A percentile compares a stretch with the other conserved stretches of the same genome.
These are phyloP conservation scores for Xylaria bambusicola DNA, from an alignment of 495 filamentous ascomycete species.

Conservation along the genomic window DNA sequence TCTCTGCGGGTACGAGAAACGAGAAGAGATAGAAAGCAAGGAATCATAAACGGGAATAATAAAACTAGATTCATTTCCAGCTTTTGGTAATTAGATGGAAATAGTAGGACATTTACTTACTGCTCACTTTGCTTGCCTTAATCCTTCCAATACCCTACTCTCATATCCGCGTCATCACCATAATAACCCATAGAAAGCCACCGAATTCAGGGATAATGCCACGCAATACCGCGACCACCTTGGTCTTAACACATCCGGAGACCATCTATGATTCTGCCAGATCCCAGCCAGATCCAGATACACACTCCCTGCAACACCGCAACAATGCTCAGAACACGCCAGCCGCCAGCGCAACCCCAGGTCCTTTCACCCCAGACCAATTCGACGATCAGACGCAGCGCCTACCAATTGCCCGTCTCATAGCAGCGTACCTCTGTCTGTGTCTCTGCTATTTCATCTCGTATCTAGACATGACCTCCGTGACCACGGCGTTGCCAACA, in stretches of 20 bases:
- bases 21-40: too few relatives aligned
- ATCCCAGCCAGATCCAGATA: not conserved
- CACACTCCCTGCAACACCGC: not conserved
- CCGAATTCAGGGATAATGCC: not conserved
- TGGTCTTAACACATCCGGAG: not conserved
- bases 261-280: not conserved
- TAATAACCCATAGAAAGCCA: not conserved
- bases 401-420: constrained; percentile 56
- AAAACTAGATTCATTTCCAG: too few relatives aligned
- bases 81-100: too few relatives aligned
- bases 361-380: not conserved
- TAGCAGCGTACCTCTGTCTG: constrained; percentile 59
- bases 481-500: constrained; percentile 60
- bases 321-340: not conserved
- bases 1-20: too few relatives aligned
- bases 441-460: constrained; percentile 58
- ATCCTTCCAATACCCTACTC: not conserved
- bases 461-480: constrained; percentile 64
- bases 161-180: not conserved
- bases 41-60: too few relatives aligned
- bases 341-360: not conserved
- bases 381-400: constrained; percentile 19
- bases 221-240: not conserved
- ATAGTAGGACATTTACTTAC: too few relatives aligned
- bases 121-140: not conserved